These are phyloP conservation scores for Talaromyces stipitatus DNA, from an alignment of 495 filamentous ascomycete genomes.

Conservation along the genomic window DNA sequence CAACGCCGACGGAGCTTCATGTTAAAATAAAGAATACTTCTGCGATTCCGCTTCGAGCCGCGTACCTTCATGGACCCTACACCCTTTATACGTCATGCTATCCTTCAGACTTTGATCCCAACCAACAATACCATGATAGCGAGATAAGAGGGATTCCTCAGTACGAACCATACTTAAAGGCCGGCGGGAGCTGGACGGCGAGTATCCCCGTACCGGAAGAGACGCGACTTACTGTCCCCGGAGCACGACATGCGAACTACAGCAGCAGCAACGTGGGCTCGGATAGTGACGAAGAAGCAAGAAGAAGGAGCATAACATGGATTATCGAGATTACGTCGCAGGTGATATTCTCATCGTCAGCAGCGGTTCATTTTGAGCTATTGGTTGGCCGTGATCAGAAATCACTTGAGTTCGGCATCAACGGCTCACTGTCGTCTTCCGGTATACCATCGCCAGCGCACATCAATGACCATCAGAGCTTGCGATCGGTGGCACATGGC, in stretches of 20 bases:
- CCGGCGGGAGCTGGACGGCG: slow-evolving; percentile 77
- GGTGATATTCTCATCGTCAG: slow-evolving; percentile 81
- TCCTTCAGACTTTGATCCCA: slow-evolving; percentile 70
- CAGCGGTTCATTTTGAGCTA: slow-evolving; percentile 85
- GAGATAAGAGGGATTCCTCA: slow-evolving; percentile 62
- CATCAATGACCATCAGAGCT: slow-evolving; percentile 56
- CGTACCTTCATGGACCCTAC: slow-evolving; percentile 94
- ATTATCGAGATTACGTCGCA: slow-evolving; percentile 87
- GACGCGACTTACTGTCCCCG: slow-evolving; percentile 46
- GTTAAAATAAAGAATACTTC: slow-evolving; percentile 90
- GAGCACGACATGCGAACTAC: not conserved
- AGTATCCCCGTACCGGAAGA: slow-evolving; percentile 67
- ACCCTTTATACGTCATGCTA: slow-evolving; percentile 80
- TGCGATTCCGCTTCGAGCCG: slow-evolving; percentile 80
- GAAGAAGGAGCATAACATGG: slow-evolving; percentile 61
- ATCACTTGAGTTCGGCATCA: slow-evolving; percentile 57
- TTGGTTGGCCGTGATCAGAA: slow-evolving; percentile 79
- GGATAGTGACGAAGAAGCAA: slow-evolving; percentile 18
- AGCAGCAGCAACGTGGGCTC: slow-evolving; percentile 14
- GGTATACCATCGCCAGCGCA: slow-evolving; percentile 53
- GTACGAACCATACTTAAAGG: slow-evolving; percentile 94
- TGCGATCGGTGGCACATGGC: slow-evolving; percentile 43
- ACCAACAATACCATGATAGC: slow-evolving; percentile 57
- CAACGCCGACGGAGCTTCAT: slow-evolving; percentile 67
- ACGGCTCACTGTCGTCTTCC: slow-evolving; percentile 29